These are phyloP conservation scores for Eimeria tenella DNA, from an alignment of 169 alveolate genomes.

Conservation along the genomic window DNA sequence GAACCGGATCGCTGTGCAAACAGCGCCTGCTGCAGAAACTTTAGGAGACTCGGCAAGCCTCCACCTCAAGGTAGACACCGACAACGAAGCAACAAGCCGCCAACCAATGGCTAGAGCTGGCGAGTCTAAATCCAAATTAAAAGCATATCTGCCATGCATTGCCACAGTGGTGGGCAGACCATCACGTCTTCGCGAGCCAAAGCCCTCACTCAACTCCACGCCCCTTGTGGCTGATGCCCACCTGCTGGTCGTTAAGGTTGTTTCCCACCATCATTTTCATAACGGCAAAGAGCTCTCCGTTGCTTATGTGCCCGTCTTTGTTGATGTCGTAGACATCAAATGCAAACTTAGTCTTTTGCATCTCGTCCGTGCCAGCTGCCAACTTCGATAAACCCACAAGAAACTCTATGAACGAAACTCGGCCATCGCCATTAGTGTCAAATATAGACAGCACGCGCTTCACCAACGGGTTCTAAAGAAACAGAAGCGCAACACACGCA, in stretches of 20 bases:
- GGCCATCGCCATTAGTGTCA: conserved; percentile 97
- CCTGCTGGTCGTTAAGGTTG: conserved; percentile 96
- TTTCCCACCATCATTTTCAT: conserved; percentile 99
- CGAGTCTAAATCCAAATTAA: too few species aligned
- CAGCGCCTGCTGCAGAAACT: too few species aligned
- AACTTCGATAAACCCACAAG: conserved; percentile 95
- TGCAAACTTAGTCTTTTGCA: conserved; percentile 96
- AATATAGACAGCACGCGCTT: conserved; percentile 96
- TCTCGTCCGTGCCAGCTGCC: conserved; percentile 93
- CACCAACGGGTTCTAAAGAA: conserved; percentile 95
- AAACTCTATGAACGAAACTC: conserved; percentile 97
- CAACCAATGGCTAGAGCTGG: too few species aligned
- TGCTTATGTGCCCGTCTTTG: conserved; percentile 97
- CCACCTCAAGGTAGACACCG: too few species aligned
- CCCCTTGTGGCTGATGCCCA: conserved; percentile 31
- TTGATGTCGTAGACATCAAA: conserved; percentile 97
- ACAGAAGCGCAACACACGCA: not conserved
- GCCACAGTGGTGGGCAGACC: too few species aligned
- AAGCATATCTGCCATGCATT: too few species aligned
- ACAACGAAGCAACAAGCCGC: too few species aligned
- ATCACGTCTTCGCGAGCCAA: too few species aligned
- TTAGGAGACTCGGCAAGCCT: too few species aligned
- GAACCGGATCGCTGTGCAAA: too few species aligned
- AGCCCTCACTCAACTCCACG: too few species aligned
- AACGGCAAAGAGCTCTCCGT: conserved; percentile 97